Conservation (phyloP, 805 yeast species). For the Sugiyamaella lignohabitans region DNA sequence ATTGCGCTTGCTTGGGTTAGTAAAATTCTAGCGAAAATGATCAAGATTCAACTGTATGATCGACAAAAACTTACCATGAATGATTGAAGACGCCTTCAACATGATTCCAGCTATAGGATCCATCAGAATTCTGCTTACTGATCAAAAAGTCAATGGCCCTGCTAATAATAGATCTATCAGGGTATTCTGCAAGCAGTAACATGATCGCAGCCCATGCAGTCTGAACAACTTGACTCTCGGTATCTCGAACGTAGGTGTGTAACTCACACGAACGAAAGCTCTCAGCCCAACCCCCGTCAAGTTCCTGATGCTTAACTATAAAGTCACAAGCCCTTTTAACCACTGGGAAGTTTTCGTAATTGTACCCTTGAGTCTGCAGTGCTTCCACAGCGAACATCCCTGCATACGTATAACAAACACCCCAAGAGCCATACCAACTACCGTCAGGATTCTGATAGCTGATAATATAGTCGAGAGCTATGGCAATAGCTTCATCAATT, state of each 20-base stretch:
- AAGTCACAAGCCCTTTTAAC: slow-evolving; percentile 83
- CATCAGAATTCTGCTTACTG: slow-evolving; percentile 59
- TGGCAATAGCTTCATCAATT: slow-evolving; percentile 59
- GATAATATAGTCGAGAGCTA: slow-evolving; percentile 69
- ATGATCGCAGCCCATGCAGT: slow-evolving; percentile 92
- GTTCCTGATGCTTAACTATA: slow-evolving; percentile 62
- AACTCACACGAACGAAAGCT: slow-evolving; percentile 86
- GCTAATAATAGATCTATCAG: slow-evolving; percentile 54
- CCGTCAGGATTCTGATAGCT: slow-evolving; percentile 72
- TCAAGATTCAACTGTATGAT: no score
- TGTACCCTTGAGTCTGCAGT: slow-evolving; percentile 57
- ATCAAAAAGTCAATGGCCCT: slow-evolving; percentile 59
- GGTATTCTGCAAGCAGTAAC: slow-evolving; percentile 72
- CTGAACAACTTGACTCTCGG: slow-evolving; percentile 67
- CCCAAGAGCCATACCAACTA: slow-evolving; percentile 99
- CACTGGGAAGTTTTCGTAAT: slow-evolving; percentile 52
- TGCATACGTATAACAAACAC: slow-evolving; percentile 91
- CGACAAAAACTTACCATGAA: slow-evolving; percentile 11
- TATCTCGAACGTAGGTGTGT: slow-evolving; percentile 61
- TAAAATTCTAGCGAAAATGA: background rate
- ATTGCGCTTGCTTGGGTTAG: slow-evolving; percentile 63
- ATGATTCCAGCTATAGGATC: slow-evolving; percentile 80
- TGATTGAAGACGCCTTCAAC: slow-evolving; percentile 97
- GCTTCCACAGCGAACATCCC: slow-evolving; percentile 98
- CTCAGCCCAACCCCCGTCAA: slow-evolving; percentile 98